Percentiles rank a stretch among this genome's conserved stretches.
Evolutionary conservation across 176 grass and related monocot species (phyloP).

Genomic region (Aegilops speltoides): DNA sequence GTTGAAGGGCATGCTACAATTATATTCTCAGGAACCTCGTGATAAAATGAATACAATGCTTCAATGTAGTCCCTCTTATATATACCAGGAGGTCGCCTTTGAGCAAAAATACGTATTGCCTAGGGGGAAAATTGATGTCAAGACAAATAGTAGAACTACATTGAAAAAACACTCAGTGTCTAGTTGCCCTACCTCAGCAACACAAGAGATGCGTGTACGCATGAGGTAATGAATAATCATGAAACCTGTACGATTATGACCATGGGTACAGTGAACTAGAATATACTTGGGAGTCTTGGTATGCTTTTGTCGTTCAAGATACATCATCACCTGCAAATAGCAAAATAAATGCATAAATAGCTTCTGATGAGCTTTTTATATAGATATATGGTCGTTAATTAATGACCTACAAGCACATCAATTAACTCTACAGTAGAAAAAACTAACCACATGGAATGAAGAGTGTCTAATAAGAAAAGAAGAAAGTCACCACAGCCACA

Average conservation of each 20-base stretch:
- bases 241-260: constrained; percentile 98
- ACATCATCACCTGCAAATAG: constrained; percentile 73
- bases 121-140: constrained; percentile 36
- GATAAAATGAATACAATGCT: constrained; percentile 90
- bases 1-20: constrained; percentile 70
- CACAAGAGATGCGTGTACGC: constrained; percentile 62
- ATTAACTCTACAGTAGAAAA: not conserved
- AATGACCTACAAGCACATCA: not conserved
- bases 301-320: constrained; percentile 74
- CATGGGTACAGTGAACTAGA: constrained; percentile 99
- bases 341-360: constrained; percentile 13
- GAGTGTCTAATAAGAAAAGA: constrained; percentile 14
- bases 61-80: constrained; percentile 98
- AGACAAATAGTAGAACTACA: not conserved
- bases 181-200: constrained; percentile 61
- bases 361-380: not conserved
- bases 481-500: not conserved
- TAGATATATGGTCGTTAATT: not conserved
- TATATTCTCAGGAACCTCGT: constrained; percentile 84
- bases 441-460: not conserved
- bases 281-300: constrained; percentile 77
- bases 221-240: constrained; percentile 99
- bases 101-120: constrained; percentile 60
- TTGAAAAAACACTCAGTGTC: constrained; percentile 13
- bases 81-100: constrained; percentile 91